Conservation (phyloP, 306 rosid genomes). For the Fragaria vesca region DNA sequence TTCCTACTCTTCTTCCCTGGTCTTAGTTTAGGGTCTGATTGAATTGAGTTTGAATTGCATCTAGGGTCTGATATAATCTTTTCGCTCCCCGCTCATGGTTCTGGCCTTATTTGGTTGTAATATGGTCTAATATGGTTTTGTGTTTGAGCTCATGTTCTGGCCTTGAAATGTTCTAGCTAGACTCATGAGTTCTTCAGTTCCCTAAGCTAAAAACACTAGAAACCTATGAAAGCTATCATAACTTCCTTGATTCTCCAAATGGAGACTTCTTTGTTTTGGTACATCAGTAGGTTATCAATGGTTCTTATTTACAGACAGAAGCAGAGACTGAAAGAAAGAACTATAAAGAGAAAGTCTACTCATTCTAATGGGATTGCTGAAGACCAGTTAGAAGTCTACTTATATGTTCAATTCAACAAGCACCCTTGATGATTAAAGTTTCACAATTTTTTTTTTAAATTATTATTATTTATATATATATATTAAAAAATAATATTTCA, state of each 20-base stretch:
- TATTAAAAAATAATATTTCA: too few relatives aligned
- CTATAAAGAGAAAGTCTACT: constrained; percentile 30
- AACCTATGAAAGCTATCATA: not conserved
- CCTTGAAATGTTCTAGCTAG: constrained; percentile 7
- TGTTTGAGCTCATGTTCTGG: too few relatives aligned
- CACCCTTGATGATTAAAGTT: constrained; percentile 38
- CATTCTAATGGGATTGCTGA: constrained; percentile 33
- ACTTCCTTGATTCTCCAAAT: constrained; percentile 14
- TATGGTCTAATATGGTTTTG: too few relatives aligned
- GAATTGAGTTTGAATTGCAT: too few relatives aligned
- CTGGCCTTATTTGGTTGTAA: too few relatives aligned
- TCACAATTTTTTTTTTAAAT: not conserved
- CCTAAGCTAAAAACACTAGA: constrained; percentile 19
- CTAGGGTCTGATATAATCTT: too few relatives aligned
- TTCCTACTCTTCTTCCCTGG: too few relatives aligned
- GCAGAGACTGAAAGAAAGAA: constrained; percentile 16
- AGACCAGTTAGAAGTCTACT: constrained; percentile 27
- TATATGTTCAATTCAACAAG: constrained; percentile 20
- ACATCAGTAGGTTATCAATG: constrained; percentile 9
- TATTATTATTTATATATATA: too few relatives aligned
- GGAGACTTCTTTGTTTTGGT: constrained; percentile 26
- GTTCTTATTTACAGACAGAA: constrained; percentile 8
- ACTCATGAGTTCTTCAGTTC: constrained; percentile 17
- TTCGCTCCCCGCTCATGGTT: too few relatives aligned
- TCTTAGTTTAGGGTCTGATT: too few relatives aligned